A percentile compares a stretch with the other conserved stretches of the same genome.
phyloP scores from a whole-genome alignment of 192 early-diverging fungal genomes.

The Neocallimastix lanati region DNA sequence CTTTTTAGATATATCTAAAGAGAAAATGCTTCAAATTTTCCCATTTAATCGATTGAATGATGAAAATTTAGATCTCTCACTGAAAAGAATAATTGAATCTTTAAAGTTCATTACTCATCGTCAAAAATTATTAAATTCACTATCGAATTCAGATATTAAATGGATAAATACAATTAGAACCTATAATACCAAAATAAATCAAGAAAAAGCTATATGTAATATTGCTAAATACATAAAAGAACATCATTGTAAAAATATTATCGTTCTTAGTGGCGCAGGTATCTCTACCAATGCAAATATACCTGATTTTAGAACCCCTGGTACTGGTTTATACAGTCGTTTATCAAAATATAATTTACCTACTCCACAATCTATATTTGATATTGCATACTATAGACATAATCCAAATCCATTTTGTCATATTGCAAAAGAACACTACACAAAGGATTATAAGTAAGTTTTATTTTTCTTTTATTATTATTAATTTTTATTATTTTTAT shows the following conservation, averaged over 20 bases:
- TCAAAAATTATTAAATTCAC: not conserved
- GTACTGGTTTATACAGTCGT: constrained; percentile 83
- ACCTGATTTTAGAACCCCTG: constrained; percentile 82
- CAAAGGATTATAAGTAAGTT: constrained; percentile 20
- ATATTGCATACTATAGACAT: constrained; percentile 61
- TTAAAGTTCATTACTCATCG: not conserved
- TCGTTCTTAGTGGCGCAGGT: constrained; percentile 84
- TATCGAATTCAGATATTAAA: not conserved
- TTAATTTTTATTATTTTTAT: too few species aligned
- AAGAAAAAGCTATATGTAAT: not conserved
- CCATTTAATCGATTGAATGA: not conserved
- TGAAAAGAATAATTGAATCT: not conserved
- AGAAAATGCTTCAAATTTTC: not conserved
- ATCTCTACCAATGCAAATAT: constrained; percentile 67
- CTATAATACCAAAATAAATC: not conserved
- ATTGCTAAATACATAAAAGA: constrained; percentile 14
- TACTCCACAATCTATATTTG: constrained; percentile 88
- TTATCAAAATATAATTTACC: constrained; percentile 75
- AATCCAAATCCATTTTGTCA: constrained; percentile 76
- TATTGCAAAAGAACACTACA: constrained; percentile 78
- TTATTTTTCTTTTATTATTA: too few species aligned
- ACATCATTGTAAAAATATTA: constrained; percentile 24
- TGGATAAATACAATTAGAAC: not conserved
- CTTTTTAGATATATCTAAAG: not conserved
- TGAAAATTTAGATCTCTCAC: not conserved